Percentiles rank a stretch among this genome's conserved stretches.
These are phyloP conservation scores for Mycena belliarum DNA, from an alignment of 768 basidiomycete species.

Conservation along the genomic window DNA sequence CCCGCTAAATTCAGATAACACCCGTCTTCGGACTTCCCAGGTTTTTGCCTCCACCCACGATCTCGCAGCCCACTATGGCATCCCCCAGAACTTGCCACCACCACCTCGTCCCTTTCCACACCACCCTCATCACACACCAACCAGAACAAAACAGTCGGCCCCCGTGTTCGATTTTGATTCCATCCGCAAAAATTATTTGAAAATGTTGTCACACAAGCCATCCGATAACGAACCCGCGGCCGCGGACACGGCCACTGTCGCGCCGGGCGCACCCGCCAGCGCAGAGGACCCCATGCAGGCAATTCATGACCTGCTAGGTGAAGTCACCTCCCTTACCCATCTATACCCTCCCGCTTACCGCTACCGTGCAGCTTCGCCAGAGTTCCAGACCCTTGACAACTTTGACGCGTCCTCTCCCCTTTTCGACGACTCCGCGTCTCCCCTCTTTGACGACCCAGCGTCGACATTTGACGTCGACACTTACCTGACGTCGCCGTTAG, in stretches of 20 bases:
- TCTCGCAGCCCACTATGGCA: slow-evolving; percentile 77
- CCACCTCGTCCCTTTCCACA: slow-evolving; percentile 61
- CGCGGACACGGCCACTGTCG: slow-evolving; percentile 27
- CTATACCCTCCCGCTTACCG: not conserved
- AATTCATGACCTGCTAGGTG: slow-evolving; percentile 20
- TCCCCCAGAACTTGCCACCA: slow-evolving; percentile 70
- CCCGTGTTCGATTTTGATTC: slow-evolving; percentile 46
- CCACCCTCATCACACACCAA: slow-evolving; percentile 43
- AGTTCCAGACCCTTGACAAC: slow-evolving; percentile 18
- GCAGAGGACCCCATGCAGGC: slow-evolving; percentile 17
- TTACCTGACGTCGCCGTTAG: slow-evolving; percentile 21
- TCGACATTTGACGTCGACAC: slow-evolving; percentile 8
- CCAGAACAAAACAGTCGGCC: slow-evolving; percentile 27
- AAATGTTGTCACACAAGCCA: slow-evolving; percentile 61
- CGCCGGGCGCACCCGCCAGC: slow-evolving; percentile 1
- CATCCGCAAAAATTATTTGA: slow-evolving; percentile 64
- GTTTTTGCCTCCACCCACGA: slow-evolving; percentile 68
- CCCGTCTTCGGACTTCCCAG: slow-evolving; percentile 69
- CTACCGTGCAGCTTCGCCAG: slow-evolving; percentile 18
- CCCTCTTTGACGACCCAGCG: slow-evolving; percentile 6
- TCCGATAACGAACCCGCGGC: slow-evolving; percentile 30
- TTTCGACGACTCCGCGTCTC: slow-evolving; percentile 14
- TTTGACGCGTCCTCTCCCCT: slow-evolving; percentile 16
- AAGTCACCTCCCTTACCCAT: not conserved
- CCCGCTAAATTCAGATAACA: slow-evolving; percentile 50